phyloP scores from a whole-genome alignment of 495 filamentous ascomycete species.

The Daldinia concentrica region DNA sequence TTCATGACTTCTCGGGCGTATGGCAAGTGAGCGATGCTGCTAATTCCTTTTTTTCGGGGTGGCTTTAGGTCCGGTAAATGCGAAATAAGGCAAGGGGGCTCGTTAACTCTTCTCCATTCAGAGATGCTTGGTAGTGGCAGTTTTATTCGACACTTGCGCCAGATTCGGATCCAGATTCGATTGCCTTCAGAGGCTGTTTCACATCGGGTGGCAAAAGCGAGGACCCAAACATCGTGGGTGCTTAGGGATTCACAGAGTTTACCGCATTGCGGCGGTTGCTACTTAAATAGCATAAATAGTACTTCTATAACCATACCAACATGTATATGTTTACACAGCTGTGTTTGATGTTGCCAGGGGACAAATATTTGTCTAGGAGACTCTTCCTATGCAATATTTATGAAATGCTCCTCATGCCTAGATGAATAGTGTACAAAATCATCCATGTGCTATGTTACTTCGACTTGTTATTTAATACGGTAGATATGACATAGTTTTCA shows the following conservation, averaged over 20 bases:
- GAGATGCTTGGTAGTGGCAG: constrained; percentile 3
- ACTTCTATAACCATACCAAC: constrained; percentile 14
- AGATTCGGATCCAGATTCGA: constrained; percentile 11
- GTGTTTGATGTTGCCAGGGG: neutral
- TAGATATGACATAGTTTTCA: too few relatives aligned
- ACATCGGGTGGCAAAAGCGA: constrained; percentile 2
- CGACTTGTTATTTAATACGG: too few relatives aligned
- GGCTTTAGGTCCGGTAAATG: constrained; percentile 26
- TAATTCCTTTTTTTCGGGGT: constrained; percentile 22
- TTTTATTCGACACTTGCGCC: constrained; percentile 14
- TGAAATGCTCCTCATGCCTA: too few relatives aligned
- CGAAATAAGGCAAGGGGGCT: constrained; percentile 9
- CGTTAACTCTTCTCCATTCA: neutral
- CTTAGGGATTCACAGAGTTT: neutral
- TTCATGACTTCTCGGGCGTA: constrained; percentile 32
- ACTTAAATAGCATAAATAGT: constrained; percentile 15
- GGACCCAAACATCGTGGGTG: neutral
- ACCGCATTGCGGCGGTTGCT: neutral
- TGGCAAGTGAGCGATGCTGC: constrained; percentile 35
- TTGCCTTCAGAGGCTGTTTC: constrained; percentile 12
- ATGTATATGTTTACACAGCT: neutral
- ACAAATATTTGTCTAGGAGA: neutral
- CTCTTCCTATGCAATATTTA: too few relatives aligned
- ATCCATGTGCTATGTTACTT: too few relatives aligned
- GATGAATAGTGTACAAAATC: too few relatives aligned